Evolutionary conservation across 2,329 filamentous ascomycete species (phyloP).

Genomic region (Aspergillus uvarum): DNA sequence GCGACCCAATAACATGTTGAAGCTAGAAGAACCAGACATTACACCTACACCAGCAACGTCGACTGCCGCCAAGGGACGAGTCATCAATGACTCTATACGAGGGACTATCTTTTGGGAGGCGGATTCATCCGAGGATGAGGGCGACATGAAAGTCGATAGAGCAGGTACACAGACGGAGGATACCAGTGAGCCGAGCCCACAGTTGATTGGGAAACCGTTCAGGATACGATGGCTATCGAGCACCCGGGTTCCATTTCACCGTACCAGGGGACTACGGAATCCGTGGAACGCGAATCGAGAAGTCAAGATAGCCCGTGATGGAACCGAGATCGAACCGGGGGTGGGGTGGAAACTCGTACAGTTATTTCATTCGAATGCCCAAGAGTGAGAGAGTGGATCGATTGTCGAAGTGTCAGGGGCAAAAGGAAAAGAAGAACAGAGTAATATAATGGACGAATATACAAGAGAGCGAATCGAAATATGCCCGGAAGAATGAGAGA

Average conservation of each 20-base stretch:
- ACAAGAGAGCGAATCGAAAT: neutral
- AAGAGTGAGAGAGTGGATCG: conserved; percentile 5
- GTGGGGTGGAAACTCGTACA: conserved; percentile 74
- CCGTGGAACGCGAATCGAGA: conserved; percentile 94
- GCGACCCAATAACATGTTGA: conserved; percentile 58
- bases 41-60: conserved; percentile 77
- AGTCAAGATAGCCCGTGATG: conserved; percentile 92
- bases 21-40: conserved; percentile 71
- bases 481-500: too few species aligned
- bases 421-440: neutral
- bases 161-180: conserved; percentile 50
- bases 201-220: conserved; percentile 89
- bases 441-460: neutral
- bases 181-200: conserved; percentile 45
- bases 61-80: conserved; percentile 74
- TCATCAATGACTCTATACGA: conserved; percentile 89
- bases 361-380: conserved; percentile 66
- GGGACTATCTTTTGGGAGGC: conserved; percentile 97
- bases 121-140: conserved; percentile 57
- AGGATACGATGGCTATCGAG: conserved; percentile 87
- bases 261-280: conserved; percentile 82
- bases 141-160: conserved; percentile 37
- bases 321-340: conserved; percentile 84
- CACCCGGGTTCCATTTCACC: conserved; percentile 79
- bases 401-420: neutral